Conservation (phyloP, 495 filamentous ascomycete genomes). For the Penicillium angulare region DNA sequence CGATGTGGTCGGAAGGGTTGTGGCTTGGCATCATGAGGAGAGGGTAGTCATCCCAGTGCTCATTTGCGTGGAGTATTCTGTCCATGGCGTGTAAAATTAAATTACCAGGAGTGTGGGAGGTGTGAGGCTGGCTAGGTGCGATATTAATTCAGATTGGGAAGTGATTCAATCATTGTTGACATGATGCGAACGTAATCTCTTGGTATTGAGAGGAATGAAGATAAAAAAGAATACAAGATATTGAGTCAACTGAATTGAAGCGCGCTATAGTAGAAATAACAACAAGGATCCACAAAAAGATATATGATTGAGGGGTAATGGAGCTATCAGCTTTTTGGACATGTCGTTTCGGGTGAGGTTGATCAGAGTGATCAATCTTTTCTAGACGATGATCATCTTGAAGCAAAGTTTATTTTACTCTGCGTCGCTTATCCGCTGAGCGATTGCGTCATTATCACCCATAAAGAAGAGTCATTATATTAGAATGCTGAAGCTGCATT, state of each 20-base stretch:
- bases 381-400: not conserved
- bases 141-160: not conserved
- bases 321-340: too few species aligned
- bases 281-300: too few species aligned
- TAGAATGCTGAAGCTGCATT: not conserved
- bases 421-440: not conserved
- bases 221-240: not conserved
- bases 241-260: not conserved
- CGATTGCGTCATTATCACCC: not conserved
- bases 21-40: not conserved
- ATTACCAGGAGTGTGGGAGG: not conserved
- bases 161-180: not conserved
- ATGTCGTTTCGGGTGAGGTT: too few species aligned
- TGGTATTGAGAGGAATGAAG: not conserved
- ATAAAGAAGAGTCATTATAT: not conserved
- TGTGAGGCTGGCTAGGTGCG: not conserved
- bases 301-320: too few species aligned
- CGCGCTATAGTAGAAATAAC: not conserved
- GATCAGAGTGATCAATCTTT: not conserved
- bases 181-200: not conserved
- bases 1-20: not conserved
- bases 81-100: not conserved
- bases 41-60: not conserved
- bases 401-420: not conserved
- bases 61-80: not conserved